A percentile compares a stretch with the other conserved stretches of the same genome.
Evolutionary conservation across 2,329 filamentous ascomycete genomes (phyloP).

Genomic region (Hymenoscyphus fraxineus): DNA sequence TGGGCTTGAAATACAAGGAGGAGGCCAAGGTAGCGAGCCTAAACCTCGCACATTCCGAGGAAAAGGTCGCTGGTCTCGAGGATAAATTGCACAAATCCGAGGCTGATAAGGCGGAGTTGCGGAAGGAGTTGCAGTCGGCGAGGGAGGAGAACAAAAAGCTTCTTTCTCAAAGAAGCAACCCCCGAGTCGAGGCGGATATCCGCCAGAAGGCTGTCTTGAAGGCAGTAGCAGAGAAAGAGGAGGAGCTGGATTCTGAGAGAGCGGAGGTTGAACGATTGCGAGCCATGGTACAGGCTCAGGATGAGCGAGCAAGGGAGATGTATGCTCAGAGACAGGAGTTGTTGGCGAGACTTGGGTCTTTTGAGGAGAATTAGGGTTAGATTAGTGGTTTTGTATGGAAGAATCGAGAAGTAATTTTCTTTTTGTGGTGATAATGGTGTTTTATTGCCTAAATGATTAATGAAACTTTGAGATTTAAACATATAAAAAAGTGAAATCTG

Average conservation of each 20-base stretch:
- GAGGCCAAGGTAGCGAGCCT: not conserved
- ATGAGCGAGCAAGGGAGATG: not conserved
- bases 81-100: not conserved
- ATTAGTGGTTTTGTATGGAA: no score
- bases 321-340: not conserved
- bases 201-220: not conserved
- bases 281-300: not conserved
- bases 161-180: not conserved
- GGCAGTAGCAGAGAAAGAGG: not conserved
- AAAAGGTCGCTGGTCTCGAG: not conserved
- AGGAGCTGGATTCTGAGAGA: not conserved
- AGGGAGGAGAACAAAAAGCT: not conserved
- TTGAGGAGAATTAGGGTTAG: no score
- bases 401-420: no score
- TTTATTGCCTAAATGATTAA: no score
- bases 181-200: not conserved
- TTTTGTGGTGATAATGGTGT: no score
- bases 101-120: not conserved
- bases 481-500: no score
- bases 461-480: no score
- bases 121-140: not conserved
- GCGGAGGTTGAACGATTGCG: not conserved
- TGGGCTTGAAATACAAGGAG: not conserved
- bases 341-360: not conserved
- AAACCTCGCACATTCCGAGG: not conserved